Conservation (phyloP, 805 yeast genomes). For the Cyberlindnera subsufficiens region DNA sequence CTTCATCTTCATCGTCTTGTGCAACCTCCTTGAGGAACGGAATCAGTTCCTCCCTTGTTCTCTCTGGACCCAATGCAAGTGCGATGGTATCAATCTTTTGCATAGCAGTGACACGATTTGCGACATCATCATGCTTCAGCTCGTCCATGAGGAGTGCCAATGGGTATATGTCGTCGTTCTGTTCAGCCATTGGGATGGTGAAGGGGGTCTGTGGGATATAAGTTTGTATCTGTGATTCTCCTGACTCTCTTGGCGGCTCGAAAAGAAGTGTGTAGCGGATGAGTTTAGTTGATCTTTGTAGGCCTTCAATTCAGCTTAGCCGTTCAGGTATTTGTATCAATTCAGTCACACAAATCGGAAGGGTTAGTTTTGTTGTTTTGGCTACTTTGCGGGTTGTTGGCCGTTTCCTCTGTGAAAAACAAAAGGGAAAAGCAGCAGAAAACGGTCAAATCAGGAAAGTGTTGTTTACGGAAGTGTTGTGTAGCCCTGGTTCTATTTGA, state of each 20-base stretch:
- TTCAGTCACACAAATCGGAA: neutral
- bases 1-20: slow-evolving; percentile 98
- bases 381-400: slow-evolving; percentile 1
- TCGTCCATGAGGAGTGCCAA: slow-evolving; percentile 96
- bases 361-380: neutral
- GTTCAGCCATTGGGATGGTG: slow-evolving; percentile 3
- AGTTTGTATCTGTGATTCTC: neutral
- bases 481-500: too few relatives aligned
- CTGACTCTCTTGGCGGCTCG: neutral
- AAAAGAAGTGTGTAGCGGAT: neutral
- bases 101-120: slow-evolving; percentile 93
- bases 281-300: neutral
- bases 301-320: neutral
- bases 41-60: slow-evolving; percentile 82
- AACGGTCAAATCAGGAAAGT: too few relatives aligned
- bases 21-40: slow-evolving; percentile 84
- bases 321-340: too few relatives aligned
- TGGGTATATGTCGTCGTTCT: slow-evolving; percentile 63
- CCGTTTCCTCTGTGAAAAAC: neutral
- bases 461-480: too few relatives aligned
- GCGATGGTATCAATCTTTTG: slow-evolving; percentile 91
- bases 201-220: neutral
- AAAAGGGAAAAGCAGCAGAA: neutral
- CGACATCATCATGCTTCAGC: slow-evolving; percentile 91
- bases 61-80: slow-evolving; percentile 87